Evolutionary conservation across 169 alveolate genomes (phyloP), one percentile per base, ranked within the genome.

Genomic region (Eimeria praecox): DNA sequence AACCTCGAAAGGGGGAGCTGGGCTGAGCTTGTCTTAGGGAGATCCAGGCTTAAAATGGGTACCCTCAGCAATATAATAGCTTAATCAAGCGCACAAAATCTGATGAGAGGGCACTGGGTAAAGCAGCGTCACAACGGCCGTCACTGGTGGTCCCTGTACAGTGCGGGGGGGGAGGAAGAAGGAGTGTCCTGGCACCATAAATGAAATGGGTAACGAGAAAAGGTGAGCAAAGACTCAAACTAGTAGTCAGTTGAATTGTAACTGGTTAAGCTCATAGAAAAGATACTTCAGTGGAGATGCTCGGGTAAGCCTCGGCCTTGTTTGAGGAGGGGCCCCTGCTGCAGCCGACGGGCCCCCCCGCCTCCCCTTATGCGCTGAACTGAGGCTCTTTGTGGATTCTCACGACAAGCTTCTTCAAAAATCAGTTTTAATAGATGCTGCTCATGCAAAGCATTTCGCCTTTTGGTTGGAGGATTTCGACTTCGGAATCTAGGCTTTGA

Each of bases 311-410:
- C 46, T 22, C 10, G 24, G 85, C 54, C 85, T 40, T 38, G 30
- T 10, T 38, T 12, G 27, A 69, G 80, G 20, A 69, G 85, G 85
- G 85, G 56, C 54, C 85, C 85, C 52, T 54, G 52, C 54, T 73
- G 85, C 85, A 3, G 85, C 85, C 85, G 85, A 73, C 85, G 22
- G 46, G 33, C 56, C 27, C 85, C 85, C 75, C 27, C 85, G 56
- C 75, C 69, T 59, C 69, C 1, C 8, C 20, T 0, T 14, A n/a
- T 20, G 69, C 20, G 69, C 22, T 64, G 40, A 27, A 27, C 16
- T 64, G 38, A 5, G 3, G 40, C 9, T 64, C 3, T 24, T 64
- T 24, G n/a, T 64, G 75, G 35, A 16, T 64, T 27, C 75, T 5
- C 33, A 64, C 18, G 6, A 0, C 12, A 64, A 64, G 33, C 38